A percentile compares a stretch with the other conserved stretches of the same genome.
phyloP scores from a whole-genome alignment of 108 stramenopile species.

The Fistulifera pelliculosa region DNA sequence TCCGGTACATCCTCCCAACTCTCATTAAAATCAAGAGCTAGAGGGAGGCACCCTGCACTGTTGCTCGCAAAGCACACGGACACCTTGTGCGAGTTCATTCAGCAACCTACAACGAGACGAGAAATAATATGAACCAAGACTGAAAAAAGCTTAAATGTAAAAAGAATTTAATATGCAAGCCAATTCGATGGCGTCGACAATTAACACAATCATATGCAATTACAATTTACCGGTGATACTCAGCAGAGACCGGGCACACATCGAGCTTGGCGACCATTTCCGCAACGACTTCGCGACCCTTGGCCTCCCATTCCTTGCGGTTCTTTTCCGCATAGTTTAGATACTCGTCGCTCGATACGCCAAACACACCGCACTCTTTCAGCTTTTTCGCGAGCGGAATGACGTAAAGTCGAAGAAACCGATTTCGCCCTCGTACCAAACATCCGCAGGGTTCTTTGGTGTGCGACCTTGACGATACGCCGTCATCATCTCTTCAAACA shows the following conservation, averaged over 20 bases:
- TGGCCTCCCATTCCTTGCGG: constrained; percentile 9
- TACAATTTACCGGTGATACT: too few species aligned
- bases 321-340: constrained; percentile 7
- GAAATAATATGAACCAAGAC: too few species aligned
- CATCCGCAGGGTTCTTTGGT: neutral
- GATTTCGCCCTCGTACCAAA: constrained; percentile 14
- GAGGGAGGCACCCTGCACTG: too few species aligned
- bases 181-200: too few species aligned
- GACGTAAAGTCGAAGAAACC: constrained; percentile 32
- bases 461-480: constrained; percentile 1
- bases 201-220: too few species aligned
- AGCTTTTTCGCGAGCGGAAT: constrained; percentile 35
- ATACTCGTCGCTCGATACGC: constrained; percentile 16
- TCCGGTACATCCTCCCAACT: too few species aligned
- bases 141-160: too few species aligned
- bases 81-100: constrained; percentile 73
- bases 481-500: constrained; percentile 5
- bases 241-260: constrained; percentile 7
- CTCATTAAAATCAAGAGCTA: too few species aligned
- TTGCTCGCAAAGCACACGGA: constrained; percentile 80
- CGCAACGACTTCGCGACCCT: constrained; percentile 3
- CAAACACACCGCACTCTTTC: constrained; percentile 36
- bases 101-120: constrained; percentile 58
- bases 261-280: constrained; percentile 13
- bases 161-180: too few species aligned